phyloP scores from a whole-genome alignment of 2,329 filamentous ascomycete genomes.

The Trichoderma lentiforme region DNA sequence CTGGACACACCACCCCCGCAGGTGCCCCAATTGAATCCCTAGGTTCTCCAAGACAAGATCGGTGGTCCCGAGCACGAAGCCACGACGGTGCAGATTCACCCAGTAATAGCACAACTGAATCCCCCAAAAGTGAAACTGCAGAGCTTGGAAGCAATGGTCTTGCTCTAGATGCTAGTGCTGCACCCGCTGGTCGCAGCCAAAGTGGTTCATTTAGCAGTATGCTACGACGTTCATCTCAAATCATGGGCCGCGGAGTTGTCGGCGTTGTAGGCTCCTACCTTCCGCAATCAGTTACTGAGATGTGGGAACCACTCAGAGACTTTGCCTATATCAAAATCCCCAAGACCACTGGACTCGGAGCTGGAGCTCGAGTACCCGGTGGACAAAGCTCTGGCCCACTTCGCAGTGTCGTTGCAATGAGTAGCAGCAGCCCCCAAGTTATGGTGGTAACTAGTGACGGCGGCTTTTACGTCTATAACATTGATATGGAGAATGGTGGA shows the following conservation, averaged over 20 bases:
- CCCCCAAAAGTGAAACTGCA: conserved; percentile 47
- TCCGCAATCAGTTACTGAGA: conserved; percentile 89
- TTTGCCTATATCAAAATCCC: conserved; percentile 97
- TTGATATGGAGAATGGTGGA: conserved; percentile 90
- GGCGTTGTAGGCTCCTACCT: conserved; percentile 89
- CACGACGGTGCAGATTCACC: conserved; percentile 45
- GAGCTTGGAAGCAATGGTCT: conserved; percentile 35
- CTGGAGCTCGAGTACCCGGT: conserved; percentile 25
- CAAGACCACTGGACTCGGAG: conserved; percentile 42
- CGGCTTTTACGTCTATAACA: conserved; percentile 89
- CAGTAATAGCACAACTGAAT: conserved; percentile 48
- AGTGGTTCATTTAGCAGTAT: conserved; percentile 86
- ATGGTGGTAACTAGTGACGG: conserved; percentile 98
- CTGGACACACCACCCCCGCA: conserved; percentile 35
- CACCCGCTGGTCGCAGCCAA: conserved; percentile 41
- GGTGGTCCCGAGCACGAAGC: conserved; percentile 52
- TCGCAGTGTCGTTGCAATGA: conserved; percentile 95
- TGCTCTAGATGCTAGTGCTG: conserved; percentile 24
- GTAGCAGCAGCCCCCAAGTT: conserved; percentile 87
- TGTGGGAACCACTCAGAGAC: conserved; percentile 93
- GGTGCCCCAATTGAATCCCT: conserved; percentile 38
- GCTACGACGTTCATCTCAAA: conserved; percentile 89
- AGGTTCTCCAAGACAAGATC: conserved; percentile 44
- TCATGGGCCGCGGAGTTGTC: conserved; percentile 84
- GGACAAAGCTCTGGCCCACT: conserved; percentile 51